Evolutionary conservation across 768 basidiomycete species (phyloP), one percentile per base, ranked within the genome.

Genomic region (Termitomyces titanicus): DNA sequence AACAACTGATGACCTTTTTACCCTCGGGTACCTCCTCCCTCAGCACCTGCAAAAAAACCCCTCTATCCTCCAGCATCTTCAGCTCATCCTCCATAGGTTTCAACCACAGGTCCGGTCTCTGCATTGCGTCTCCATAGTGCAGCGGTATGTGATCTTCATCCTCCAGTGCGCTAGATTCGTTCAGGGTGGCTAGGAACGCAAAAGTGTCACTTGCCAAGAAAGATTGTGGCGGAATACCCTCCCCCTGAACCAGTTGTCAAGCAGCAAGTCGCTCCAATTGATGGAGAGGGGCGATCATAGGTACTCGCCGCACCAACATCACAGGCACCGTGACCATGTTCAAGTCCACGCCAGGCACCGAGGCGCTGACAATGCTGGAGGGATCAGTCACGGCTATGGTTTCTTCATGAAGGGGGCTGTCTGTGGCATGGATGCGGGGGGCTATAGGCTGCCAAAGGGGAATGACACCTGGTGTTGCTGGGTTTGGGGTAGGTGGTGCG

Each of bases 61-160:
- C 29, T 9, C 29, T 29, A 3, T 29, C 53, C 42, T 54, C 31
- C 9, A 61, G 47, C 11, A 50, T 50, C 61, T 64, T 61, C 62
- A 72, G 3, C 31, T 61, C 62, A 1, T 38, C 44, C 3, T 57
- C 34, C 58, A 65, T 61, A 17, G 61, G 46, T 8, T 18, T 18
- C n/a, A n/a, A n/a, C 60, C 58, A 62, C 5, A 59, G 17, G 4
- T 59, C 56, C 12, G 44, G 40, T 31, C 58, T 50, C 60, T 42
- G 17, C 47, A 64, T 62, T 15, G 58, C 58, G 27, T 59, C 55
- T 10, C 33, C 35, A 29, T 53, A 59, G 22, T 27, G 53, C 20
- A 24, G 13, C 1, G 58, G 58, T 0, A 57, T n/a, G 34, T 25
- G 35, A 1, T 17, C 17, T 8, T 54, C 35, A 3, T 29, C 39